phyloP scores from a whole-genome alignment of 768 basidiomycete genomes.

The Suillus americanus region DNA sequence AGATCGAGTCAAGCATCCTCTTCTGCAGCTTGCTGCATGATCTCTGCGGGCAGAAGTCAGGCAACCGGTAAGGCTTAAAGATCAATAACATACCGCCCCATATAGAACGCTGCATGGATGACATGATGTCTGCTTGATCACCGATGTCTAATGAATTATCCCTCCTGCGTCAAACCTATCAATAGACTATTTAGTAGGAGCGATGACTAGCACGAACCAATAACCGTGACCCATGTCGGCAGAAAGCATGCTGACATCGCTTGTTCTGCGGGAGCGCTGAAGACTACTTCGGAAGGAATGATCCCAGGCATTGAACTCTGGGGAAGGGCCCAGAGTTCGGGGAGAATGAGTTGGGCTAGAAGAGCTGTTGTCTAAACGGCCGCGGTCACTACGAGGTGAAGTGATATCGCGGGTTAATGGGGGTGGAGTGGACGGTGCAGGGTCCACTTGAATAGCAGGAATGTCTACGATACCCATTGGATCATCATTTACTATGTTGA shows the following conservation, averaged over 20 bases:
- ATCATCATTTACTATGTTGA: conserved; percentile 5
- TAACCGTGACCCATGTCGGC: conserved; percentile 48
- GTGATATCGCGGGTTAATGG: conserved; percentile 56
- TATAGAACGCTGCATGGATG: conserved; percentile 63
- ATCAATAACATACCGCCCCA: conserved; percentile 59
- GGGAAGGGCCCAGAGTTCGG: conserved; percentile 15
- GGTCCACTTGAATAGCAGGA: conserved; percentile 70
- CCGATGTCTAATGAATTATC: conserved; percentile 15
- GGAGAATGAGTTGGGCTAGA: conserved; percentile 10
- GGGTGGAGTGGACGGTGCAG: conserved; percentile 49
- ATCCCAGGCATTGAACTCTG: conserved; percentile 35
- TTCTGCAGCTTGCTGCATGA: conserved; percentile 48
- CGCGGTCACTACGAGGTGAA: conserved; percentile 27
- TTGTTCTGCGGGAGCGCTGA: conserved; percentile 53
- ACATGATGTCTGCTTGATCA: conserved; percentile 40
- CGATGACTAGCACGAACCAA: conserved; percentile 40
- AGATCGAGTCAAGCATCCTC: conserved; percentile 33
- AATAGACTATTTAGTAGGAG: conserved; percentile 3
- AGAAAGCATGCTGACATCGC: conserved; percentile 62
- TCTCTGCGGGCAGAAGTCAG: conserved; percentile 20
- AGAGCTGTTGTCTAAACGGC: conserved; percentile 7
- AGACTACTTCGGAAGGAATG: conserved; percentile 42
- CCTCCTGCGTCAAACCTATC: conserved; percentile 9
- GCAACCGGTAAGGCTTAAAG: not conserved
- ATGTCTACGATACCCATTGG: conserved; percentile 44